Evolutionary conservation across 441 rosid species (phyloP).

Genomic region (Erysimum cheiri): DNA sequence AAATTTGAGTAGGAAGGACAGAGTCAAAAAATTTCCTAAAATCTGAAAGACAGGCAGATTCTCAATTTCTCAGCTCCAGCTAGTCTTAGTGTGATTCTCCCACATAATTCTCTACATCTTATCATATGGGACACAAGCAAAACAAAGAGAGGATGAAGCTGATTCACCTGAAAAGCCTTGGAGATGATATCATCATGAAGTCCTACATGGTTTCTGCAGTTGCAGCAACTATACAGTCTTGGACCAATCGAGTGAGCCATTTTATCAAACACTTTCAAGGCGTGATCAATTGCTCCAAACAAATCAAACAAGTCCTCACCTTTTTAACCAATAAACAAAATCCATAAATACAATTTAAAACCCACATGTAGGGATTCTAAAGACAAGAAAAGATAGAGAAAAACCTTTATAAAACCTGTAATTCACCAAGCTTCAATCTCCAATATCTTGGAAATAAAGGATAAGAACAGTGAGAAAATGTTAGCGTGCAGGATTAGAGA

Average conservation of each 20-base stretch:
- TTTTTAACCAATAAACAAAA: conserved; percentile 10
- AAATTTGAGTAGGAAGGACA: neutral
- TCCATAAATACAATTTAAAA: neutral
- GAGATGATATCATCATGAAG: conserved; percentile 90
- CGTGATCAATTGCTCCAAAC: conserved; percentile 35
- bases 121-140: neutral
- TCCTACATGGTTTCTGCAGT: conserved; percentile 83
- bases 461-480: conserved; percentile 43
- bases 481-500: conserved; percentile 40
- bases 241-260: conserved; percentile 84
- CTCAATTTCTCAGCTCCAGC: neutral
- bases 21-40: conserved; percentile 4
- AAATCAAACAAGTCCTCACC: conserved; percentile 31
- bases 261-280: conserved; percentile 34
- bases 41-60: neutral
- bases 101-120: neutral
- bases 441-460: conserved; percentile 32
- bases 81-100: conserved; percentile 21
- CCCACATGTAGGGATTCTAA: neutral
- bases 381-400: neutral
- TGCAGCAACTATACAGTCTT: conserved; percentile 82
- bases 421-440: conserved; percentile 24
- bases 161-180: conserved; percentile 87
- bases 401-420: conserved; percentile 33
- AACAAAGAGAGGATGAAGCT: conserved; percentile 29